Evolutionary conservation across 202 grass and related monocot species (phyloP).

Genomic region (Elaeis oleifera): DNA sequence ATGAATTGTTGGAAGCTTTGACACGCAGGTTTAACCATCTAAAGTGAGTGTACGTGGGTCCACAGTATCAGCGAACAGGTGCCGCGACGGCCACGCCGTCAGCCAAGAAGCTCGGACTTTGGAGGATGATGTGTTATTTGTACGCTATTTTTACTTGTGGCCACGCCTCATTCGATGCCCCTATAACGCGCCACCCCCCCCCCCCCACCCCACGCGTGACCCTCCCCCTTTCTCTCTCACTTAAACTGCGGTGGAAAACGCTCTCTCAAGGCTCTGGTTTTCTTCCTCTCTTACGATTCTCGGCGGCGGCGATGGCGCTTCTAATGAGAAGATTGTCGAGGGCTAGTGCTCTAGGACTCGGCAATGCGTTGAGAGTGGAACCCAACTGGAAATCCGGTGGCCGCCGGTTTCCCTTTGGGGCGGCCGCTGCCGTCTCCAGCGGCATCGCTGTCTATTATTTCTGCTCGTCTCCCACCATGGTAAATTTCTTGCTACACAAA

Average conservation of each 20-base stretch:
- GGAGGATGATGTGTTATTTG: no score
- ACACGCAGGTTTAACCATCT: no score
- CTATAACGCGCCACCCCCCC: no score
- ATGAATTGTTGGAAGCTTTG: no score
- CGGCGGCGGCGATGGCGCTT: conserved; percentile 11
- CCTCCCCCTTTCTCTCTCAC: neutral
- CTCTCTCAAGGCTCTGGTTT: conserved; percentile 19
- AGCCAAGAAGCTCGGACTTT: no score
- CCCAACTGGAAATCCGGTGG: conserved; percentile 11
- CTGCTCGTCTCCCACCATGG: conserved; percentile 36
- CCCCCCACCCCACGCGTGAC: no score
- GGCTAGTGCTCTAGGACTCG: conserved; percentile 5
- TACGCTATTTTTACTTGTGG: no score
- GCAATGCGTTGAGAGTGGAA: conserved; percentile 7
- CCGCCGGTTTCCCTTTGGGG: conserved; percentile 34
- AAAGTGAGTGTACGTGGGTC: no score
- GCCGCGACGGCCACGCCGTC: no score
- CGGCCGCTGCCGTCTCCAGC: conserved; percentile 30
- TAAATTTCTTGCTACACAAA: conserved; percentile 28
- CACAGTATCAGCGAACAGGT: no score
- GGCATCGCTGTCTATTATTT: conserved; percentile 52
- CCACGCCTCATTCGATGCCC: no score
- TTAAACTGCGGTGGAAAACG: conserved; percentile 34
- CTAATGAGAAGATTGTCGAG: conserved; percentile 21
- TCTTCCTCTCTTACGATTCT: conserved; percentile 10